Base-by-base conservation (phyloP, 805 yeast species). In the Metschnikowia henanensis region DNA sequence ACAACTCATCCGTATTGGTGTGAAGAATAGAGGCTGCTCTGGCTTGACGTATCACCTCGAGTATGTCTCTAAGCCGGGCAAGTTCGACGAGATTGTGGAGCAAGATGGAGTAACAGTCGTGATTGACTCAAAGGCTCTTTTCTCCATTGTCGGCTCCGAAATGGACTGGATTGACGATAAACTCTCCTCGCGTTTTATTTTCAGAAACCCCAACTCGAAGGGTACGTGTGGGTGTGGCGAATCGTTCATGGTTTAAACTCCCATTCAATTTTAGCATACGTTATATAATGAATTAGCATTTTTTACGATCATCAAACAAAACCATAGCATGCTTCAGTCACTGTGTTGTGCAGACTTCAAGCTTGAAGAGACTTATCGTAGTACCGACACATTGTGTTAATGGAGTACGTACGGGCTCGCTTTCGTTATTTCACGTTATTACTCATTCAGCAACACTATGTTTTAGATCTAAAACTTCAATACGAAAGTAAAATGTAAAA, bases 191-290 rank as follows among this genome's bases (percentile, higher is more conserved):
- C 79, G 95, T 58, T 94, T 94, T 62, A 89, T 94, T 16, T 94
- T 94, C 75, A 84, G 78, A 61, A 94, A 94, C 65, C 99, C 99
- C 50, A 94, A 94, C 68, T 86, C 96, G 30, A 94, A 92, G 71
- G 99, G 98, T 25, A 87, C 96, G 38, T 94, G 99, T 68, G 99
- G 99, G 10, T 94, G 99, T 66, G 99, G 99, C 42, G 99, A 94
- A 70, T 88, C 97, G 5, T 94, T 94, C 65, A 94, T 91, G 97
- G 97, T 92, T 7, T 91, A 70, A 52, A 16, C 17, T 25, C 17
- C 12, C 16, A 30, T 5, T 21, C 29, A 37, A 17, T 23, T 7
- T 17, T 35, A 35, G 45, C 41, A 39, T 39, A 39, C 35, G 35
- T 29, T 39, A 30, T 32, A 33, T 31, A 29, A 44, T 35, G 37